Evolutionary conservation across 305 asterid genomes (phyloP).

Genomic region (Fraxinus platypoda): DNA sequence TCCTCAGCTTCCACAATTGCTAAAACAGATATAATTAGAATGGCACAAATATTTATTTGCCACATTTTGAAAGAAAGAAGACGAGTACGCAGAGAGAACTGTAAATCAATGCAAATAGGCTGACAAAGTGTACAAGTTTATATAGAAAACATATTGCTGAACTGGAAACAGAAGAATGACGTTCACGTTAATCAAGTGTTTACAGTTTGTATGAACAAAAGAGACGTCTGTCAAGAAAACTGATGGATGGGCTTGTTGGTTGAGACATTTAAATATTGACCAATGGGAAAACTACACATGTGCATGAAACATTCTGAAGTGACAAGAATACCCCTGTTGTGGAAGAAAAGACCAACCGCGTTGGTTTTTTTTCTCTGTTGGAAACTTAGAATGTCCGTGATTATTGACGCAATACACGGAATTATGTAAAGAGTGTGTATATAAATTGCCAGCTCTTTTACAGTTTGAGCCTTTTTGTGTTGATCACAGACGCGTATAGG

Average conservation of each 20-base stretch:
- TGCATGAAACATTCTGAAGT: background rate
- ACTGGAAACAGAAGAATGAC: slow-evolving; percentile 44
- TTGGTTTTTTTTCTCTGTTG: slow-evolving; percentile 19
- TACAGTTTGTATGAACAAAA: slow-evolving; percentile 1
- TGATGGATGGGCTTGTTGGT: slow-evolving; percentile 18
- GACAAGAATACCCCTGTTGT: slow-evolving; percentile 8
- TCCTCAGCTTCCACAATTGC: slow-evolving; percentile 36
- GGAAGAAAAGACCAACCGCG: slow-evolving; percentile 20
- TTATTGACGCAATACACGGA: slow-evolving; percentile 42
- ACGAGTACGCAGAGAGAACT: background rate
- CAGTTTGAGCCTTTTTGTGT: slow-evolving; percentile 10
- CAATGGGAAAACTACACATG: slow-evolving; percentile 15
- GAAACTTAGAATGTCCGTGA: slow-evolving; percentile 48
- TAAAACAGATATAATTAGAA: slow-evolving; percentile 26
- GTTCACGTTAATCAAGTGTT: slow-evolving; percentile 6
- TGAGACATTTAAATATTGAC: background rate
- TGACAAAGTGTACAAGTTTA: slow-evolving; percentile 12
- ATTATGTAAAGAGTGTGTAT: background rate
- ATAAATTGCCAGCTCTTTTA: slow-evolving; percentile 5
- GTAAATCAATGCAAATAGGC: background rate
- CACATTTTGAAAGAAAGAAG: slow-evolving; percentile 22
- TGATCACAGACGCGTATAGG: background rate
- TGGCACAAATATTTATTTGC: background rate
- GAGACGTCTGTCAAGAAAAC: slow-evolving; percentile 21
- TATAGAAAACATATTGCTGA: slow-evolving; percentile 28